Base-by-base conservation (phyloP, 306 rosid genomes). In the Quercus bicolor region DNA sequence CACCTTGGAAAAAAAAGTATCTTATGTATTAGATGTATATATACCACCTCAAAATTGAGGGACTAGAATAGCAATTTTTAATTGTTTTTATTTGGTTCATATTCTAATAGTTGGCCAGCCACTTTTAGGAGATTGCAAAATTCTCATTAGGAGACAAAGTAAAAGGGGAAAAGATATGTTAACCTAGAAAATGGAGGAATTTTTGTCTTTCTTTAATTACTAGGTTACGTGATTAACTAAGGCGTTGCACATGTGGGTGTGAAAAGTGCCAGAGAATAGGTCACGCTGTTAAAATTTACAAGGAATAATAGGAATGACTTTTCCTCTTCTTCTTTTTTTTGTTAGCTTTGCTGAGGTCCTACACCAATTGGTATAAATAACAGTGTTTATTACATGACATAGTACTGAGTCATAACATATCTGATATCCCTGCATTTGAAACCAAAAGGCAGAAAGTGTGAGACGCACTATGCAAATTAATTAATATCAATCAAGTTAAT, bases 341-440 rank as follows among this genome's bases (percentile, higher is more conserved):
- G n/a, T 76, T 81, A 72, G 75, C 76, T 84, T 81, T 84, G 80
- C 45, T 84, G n/a, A 74, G 73, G 55, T 83, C 78, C 68, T 86
- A 83, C 87, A 86, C 85, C 85, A 79, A 79, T 83, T 71, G 87
- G 76, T 70, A 48, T 78, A 57, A 75, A 48, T 78, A 57, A 75
- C 64, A 64, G 37, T 62, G 56, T 74, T 79, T 54, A 82, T 79
- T 54, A 82, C 80, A 80, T 79, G 77, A 70, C 56, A 37, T 26
- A 54, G 80, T 80, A 48, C 53, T 48, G 16, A 48, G 53, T 11
- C 53, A 48, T 13, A 48, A 48, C 53, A 48, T 48, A 48, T 12
- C 53, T 13, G 16, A 12, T 48, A 48, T 72, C 61, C 77, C 76
- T 62, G 48, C 87, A 80, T 66, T 83, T 80, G n/a, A 74, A 86